Conservation (phyloP, 1,139 yeast species). For the Candida sp. region DNA sequence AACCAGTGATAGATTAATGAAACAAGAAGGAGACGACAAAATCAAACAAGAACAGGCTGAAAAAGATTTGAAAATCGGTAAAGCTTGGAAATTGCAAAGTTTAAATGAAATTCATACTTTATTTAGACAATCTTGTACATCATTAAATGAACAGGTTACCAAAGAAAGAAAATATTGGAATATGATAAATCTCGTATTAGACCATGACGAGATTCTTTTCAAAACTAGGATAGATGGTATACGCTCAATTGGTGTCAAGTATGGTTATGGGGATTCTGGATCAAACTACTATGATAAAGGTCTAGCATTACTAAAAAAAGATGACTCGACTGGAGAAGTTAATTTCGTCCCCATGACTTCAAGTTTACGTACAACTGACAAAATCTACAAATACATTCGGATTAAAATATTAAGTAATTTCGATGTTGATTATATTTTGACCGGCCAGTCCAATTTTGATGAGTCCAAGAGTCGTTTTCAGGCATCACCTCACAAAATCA, state of each 20-base stretch:
- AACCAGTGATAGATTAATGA: slow-evolving; percentile 55
- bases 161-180: slow-evolving; percentile 79
- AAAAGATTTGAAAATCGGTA: slow-evolving; percentile 48
- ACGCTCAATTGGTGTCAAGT: slow-evolving; percentile 68
- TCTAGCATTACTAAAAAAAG: slow-evolving; percentile 57
- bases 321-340: slow-evolving; percentile 30
- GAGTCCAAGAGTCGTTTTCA: slow-evolving; percentile 19
- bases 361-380: slow-evolving; percentile 21
- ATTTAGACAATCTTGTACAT: slow-evolving; percentile 48
- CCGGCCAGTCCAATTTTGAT: slow-evolving; percentile 43
- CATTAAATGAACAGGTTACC: slow-evolving; percentile 51
- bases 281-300: slow-evolving; percentile 75
- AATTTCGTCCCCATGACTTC: slow-evolving; percentile 27
- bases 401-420: slow-evolving; percentile 53
- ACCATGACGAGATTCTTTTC: slow-evolving; percentile 68
- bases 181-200: slow-evolving; percentile 45
- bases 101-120: slow-evolving; percentile 52
- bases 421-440: slow-evolving; percentile 48
- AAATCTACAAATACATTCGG: slow-evolving; percentile 40
- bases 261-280: slow-evolving; percentile 91
- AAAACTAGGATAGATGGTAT: slow-evolving; percentile 53
- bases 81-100: slow-evolving; percentile 86
- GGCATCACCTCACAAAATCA: slow-evolving; percentile 25
- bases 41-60: slow-evolving; percentile 2
- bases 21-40: slow-evolving; percentile 18